Conservation (phyloP, 2,329 filamentous ascomycete species). For the Fusarium nelsonii region DNA sequence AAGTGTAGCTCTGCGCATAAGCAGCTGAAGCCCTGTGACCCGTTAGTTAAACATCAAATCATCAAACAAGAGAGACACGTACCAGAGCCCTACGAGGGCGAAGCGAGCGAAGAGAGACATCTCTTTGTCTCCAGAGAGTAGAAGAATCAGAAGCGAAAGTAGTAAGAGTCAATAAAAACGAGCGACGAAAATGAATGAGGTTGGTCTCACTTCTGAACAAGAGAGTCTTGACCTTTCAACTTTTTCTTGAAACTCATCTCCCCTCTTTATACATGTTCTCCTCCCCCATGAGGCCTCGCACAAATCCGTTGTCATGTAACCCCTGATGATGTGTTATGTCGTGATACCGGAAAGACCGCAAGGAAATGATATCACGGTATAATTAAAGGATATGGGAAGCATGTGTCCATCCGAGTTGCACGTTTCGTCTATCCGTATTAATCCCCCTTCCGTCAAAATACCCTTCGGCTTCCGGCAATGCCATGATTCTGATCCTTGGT, state of each 20-base stretch:
- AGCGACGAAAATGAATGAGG: conserved; percentile 39
- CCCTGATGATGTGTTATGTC: conserved; percentile 34
- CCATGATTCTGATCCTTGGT: conserved; percentile 2
- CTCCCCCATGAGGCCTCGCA: conserved; percentile 31
- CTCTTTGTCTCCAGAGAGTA: conserved; percentile 27
- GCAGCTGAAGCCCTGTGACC: conserved; percentile 43
- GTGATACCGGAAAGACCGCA: conserved; percentile 36
- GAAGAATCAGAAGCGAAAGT: conserved; percentile 26
- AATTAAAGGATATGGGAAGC: conserved; percentile 26
- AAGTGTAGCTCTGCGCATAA: conserved; percentile 44
- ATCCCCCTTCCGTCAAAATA: conserved; percentile 5
- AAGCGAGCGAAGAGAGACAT: conserved; percentile 43
- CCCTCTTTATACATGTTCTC: conserved; percentile 45
- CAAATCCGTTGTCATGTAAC: conserved; percentile 28
- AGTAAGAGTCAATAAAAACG: conserved; percentile 32
- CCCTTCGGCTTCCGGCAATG: conserved; percentile 10
- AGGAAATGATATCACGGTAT: neutral
- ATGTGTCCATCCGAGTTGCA: conserved; percentile 16
- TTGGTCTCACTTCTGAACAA: conserved; percentile 39
- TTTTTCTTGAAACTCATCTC: conserved; percentile 20
- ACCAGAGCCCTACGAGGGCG: conserved; percentile 50
- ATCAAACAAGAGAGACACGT: conserved; percentile 2
- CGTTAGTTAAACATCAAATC: neutral
- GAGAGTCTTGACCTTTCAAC: neutral
- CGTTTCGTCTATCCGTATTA: conserved; percentile 36